Conservation (phyloP, 352 stramenopile genomes). For the Hyaloperonospora brassicae region DNA sequence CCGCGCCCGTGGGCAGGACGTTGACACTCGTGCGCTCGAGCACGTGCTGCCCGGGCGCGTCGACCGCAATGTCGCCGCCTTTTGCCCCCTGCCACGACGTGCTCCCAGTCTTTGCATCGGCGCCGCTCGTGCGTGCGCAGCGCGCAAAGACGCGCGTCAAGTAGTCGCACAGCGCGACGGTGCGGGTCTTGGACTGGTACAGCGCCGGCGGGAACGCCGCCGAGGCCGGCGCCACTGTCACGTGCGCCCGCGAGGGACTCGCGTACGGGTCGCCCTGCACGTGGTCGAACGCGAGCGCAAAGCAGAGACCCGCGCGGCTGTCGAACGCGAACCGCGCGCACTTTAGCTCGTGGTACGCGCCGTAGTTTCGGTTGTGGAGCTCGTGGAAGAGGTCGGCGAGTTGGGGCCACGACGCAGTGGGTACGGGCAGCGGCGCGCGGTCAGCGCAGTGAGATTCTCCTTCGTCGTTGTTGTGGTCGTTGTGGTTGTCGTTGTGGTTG, state of each 20-base stretch:
- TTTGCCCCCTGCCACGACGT: constrained; percentile 84
- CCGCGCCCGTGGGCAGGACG: constrained; percentile 61
- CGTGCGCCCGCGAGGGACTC: constrained; percentile 88
- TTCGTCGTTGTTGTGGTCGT: constrained; percentile 5
- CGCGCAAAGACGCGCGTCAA: constrained; percentile 80
- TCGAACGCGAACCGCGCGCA: constrained; percentile 34
- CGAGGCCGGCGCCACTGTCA: constrained; percentile 62
- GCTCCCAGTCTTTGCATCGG: constrained; percentile 54
- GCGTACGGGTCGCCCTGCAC: constrained; percentile 95
- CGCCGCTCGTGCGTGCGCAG: constrained; percentile 42
- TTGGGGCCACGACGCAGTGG: constrained; percentile 37
- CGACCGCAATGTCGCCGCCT: constrained; percentile 92
- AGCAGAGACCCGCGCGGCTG: constrained; percentile 27
- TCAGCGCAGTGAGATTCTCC: not conserved
- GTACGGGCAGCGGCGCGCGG: constrained; percentile 12
- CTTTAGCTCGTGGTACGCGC: constrained; percentile 71
- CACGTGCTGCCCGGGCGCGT: constrained; percentile 89
- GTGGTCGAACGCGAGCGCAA: constrained; percentile 87
- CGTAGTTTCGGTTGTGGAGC: constrained; percentile 79
- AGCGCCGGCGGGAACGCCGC: constrained; percentile 81
- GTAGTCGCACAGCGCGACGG: constrained; percentile 87
- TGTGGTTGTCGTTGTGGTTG: constrained; percentile 8
- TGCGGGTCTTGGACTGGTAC: constrained; percentile 65
- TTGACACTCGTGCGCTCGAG: constrained; percentile 89
- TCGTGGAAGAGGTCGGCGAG: constrained; percentile 39